Evolutionary conservation across 805 yeast genomes (phyloP), one percentile per base, ranked within the genome.

Genomic region (Kuraishia hungarica): DNA sequence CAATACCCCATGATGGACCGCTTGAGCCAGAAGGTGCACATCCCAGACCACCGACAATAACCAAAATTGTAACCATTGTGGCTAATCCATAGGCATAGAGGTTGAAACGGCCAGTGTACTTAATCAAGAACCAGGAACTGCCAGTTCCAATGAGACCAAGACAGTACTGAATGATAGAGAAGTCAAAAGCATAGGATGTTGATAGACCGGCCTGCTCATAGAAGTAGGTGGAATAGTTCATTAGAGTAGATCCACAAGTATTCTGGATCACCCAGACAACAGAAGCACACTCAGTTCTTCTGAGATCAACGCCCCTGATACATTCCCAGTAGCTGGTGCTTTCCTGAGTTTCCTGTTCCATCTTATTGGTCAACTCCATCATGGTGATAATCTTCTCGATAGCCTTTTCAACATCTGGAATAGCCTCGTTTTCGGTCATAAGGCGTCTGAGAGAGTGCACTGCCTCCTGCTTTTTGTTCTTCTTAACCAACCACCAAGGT

Each of bases 251-350:
- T 17, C 53, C 53, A n/a, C 22, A 26, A 15, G 46, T 15, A 5
- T 22, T 35, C 50, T 52, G 53, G 26, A 21, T 28, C n/a, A 15
- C 17, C n/a, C 22, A 52, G 17, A 46, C 43, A 7, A 47, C 79
- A 72, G 48, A 83, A 7, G 81, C 73, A 47, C 80, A 66, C 63
- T 78, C 75, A 1, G 87, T 82, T 67, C 86, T 71, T 62, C 85
- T 68, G 15, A 69, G 60, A 62, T 79, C 74, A 5, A 61, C 56
- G 6, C 79, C 79, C 61, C 67, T 74, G 71, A 82, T 78, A 59
- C 83, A 80, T 57, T 80, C 83, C 26, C 53, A 7, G 49, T 57
- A 62, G 2, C 60, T 54, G 3, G 57, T 53, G 50, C 56, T 51
- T 3, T 49, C 19, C 23, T 29, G 77, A 66, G 63, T 79, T 74